Evolutionary conservation across 2,329 filamentous ascomycete genomes (phyloP).

Genomic region (Calonectria henricotiae): DNA sequence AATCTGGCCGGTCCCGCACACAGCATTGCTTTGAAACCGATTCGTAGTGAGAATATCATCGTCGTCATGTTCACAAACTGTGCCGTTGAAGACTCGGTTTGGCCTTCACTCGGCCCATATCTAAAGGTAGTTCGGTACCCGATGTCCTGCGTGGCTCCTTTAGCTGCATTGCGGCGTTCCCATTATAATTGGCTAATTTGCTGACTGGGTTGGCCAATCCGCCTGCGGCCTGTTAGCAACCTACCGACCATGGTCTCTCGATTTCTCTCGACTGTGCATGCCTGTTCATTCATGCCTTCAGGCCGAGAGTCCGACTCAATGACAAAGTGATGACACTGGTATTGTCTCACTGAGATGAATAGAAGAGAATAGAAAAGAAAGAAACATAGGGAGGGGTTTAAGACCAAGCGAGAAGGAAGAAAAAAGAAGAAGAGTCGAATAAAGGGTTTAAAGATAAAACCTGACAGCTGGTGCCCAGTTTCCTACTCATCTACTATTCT

Average conservation of each 20-base stretch:
- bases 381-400: no score
- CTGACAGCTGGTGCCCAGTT: neutral
- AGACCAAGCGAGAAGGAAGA: neutral
- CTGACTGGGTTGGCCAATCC: slow-evolving; percentile 11
- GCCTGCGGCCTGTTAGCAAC: neutral
- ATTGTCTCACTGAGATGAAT: neutral
- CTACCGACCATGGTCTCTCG: neutral
- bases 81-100: slow-evolving; percentile 31
- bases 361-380: neutral
- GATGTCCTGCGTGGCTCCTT: slow-evolving; percentile 35
- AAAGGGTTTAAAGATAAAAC: slow-evolving; percentile 1
- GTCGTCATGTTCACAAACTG: slow-evolving; percentile 10
- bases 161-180: slow-evolving; percentile 23
- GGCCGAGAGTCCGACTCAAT: neutral
- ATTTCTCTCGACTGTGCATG: neutral
- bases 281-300: neutral
- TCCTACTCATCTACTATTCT: neutral
- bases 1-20: slow-evolving; percentile 35
- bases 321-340: neutral
- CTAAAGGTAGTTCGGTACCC: slow-evolving; percentile 21
- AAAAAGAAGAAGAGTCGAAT: neutral
- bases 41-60: slow-evolving; percentile 1
- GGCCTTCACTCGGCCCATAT: slow-evolving; percentile 16
- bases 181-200: slow-evolving; percentile 40
- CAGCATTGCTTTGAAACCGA: slow-evolving; percentile 21